Base-by-base conservation (phyloP, 106 monocot genomes). In the Hemerocallis citrina region DNA sequence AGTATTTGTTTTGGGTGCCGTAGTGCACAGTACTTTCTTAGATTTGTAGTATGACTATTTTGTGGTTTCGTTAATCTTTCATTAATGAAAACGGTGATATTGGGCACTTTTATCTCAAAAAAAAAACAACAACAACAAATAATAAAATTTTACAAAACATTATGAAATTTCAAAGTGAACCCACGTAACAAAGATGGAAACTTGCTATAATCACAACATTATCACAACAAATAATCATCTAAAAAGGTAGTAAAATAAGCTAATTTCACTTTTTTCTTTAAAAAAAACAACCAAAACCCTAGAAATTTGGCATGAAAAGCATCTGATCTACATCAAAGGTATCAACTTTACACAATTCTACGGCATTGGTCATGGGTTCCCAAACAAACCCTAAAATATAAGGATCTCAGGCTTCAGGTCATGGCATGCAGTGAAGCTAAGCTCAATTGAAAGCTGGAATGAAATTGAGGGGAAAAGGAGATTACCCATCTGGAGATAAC, bases 401-500 rank as follows among this genome's bases (percentile, higher is more conserved):
- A 52, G 24, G 34, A 24, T 40, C 28, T 11, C 14, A 61, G 17
- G 20, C 14, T 61, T 61, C 37, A 20, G 33, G 14, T 63, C 74
- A 52, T 32, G 47, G 47, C 64, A 58, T 46, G 58, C 40, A 47
- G 16, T 22, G 47, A 57, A 73, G 68, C 20, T 23, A n/a, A 13
- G 40, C 34, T 63, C 39, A 57, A 43, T 19, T 29, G 35, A 28
- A 5, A 71, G 29, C 34, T 23, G 2, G 33, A 42, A 45, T 28
- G 22, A 47, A 55, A 60, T n/a, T 48, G 37, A 57, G 72, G 36
- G 14, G 56, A 71, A 72, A 29, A 36, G 68, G 75, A 72, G 41
- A 65, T 63, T 75, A 74, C 74, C 79, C 57, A 70, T 60, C 41
- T 56, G 39, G 44, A 52, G 44, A 32, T 62, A 62, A 55, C 66